Base-by-base conservation (phyloP, 2,329 filamentous ascomycete genomes). In the Didymellaceae sp. region DNA sequence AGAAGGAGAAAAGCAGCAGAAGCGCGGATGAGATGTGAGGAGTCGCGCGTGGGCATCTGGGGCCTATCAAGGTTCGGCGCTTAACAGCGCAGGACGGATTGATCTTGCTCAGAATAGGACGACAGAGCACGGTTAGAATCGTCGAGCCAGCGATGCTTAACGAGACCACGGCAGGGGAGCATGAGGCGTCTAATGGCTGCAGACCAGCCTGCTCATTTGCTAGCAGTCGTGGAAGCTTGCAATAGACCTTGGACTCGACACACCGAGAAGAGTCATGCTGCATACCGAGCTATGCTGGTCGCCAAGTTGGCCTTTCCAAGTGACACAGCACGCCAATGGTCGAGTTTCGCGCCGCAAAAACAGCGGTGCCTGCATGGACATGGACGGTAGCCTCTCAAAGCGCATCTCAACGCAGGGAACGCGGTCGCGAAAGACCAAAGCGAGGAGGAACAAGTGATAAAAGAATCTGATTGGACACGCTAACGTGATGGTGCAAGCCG, bases 101-200 rank as follows among this genome's bases (percentile, higher is more conserved):
- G 62, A 67, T 67, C 63, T 59, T 61, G 64, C 65, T 71, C 61
- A 71, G 68, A 72, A 72, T 70, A 72, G 70, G n/a, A 62, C 65
- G 61, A 48, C 57, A 42, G 31, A 55, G 59, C 59, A 67, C 55
- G 62, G 59, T 60, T 57, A 52, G 58, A 55, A 46, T 49, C 51
- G 50, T 66, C 52, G 47, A 63, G 57, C 57, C 58, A 65, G 56
- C 39, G 40, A 42, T 54, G 55, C 48, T 62, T 60, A 53, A 65
- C 57, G 58, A 66, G 57, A 59, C 52, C 53, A 55, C 57, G 35
- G 54, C 56, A 61, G 47, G 61, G 61, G 52, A 63, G 45, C 25
- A 47, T 63, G 66, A 66, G 65, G 68, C 66, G 70, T 68, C 54
- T 61, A 71, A 66, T 65, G 65, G 65, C 66, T 61, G 62, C 61